Percentiles rank a stretch among this genome's conserved stretches.
phyloP scores from a whole-genome alignment of 257 asterid species.

The Plantago elongata region DNA sequence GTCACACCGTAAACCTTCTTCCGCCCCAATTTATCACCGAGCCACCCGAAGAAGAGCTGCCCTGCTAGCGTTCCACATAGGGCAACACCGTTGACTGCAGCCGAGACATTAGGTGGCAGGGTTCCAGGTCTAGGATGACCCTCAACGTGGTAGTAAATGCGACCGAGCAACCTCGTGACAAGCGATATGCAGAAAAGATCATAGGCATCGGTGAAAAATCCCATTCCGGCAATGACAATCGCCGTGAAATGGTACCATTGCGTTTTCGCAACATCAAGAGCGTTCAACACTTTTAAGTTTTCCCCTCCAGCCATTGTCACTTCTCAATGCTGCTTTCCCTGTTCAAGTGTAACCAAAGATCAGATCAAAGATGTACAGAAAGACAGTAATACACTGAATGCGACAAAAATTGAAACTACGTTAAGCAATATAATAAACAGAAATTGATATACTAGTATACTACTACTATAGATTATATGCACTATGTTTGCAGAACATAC shows the following conservation, averaged over 20 bases:
- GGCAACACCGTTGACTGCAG: conserved; percentile 49
- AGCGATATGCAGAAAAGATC: conserved; percentile 52
- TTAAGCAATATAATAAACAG: too few species aligned
- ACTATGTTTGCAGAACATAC: too few species aligned
- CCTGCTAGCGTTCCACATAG: conserved; percentile 12
- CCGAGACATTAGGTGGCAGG: conserved; percentile 46
- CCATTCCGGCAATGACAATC: conserved; percentile 50
- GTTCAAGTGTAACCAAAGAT: background rate
- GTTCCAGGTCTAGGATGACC: conserved; percentile 37
- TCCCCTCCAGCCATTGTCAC: conserved; percentile 16
- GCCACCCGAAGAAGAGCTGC: conserved; percentile 29
- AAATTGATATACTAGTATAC: too few species aligned
- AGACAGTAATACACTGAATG: background rate
- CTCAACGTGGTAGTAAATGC: conserved; percentile 11
- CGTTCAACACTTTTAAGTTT: conserved; percentile 34
- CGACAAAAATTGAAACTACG: too few species aligned
- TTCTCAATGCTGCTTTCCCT: background rate
- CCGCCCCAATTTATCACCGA: conserved; percentile 39
- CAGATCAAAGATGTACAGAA: background rate
- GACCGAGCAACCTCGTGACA: conserved; percentile 47
- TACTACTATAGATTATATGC: too few species aligned
- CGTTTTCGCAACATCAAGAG: conserved; percentile 43
- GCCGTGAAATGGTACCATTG: conserved; percentile 55
- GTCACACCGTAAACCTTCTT: conserved; percentile 40
- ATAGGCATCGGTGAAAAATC: conserved; percentile 51